Base-by-base conservation (phyloP, 1,284 basidiomycete genomes). In the Naganishia sp. region DNA sequence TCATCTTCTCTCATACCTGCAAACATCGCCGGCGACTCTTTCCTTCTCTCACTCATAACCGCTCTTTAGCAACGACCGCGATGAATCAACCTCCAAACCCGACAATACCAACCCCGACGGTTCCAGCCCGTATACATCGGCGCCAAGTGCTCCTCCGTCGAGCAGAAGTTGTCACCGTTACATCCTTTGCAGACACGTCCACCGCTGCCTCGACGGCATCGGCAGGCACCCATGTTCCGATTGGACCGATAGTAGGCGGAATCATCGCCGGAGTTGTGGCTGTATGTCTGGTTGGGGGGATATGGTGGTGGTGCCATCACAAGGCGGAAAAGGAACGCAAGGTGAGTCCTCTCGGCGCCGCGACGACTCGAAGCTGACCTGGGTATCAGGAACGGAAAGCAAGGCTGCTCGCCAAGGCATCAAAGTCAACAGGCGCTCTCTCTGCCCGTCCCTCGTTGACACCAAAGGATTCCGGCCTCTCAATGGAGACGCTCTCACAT, bases 231-330 rank as follows among this genome's bases (percentile, higher is more conserved):
- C 42, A 36, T 23, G 39, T 61, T 4, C 59, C 59, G 23, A 43
- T 61, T 42, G 73, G 69, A 1, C 68, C 73, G 6, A 71, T 74
- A 23, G 70, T 72, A 7, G 73, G 73, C n/a, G 73, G 72, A 18
- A 70, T 74, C 10, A 55, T 74, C 10, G 73, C 71, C 33, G 73
- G 73, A 9, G 65, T 74, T 39, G 71, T 59, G 2, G 72, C 66
- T 3, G 73, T 72, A 13, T 56, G 71, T 13, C 33, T 70, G 13
- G 59, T 69, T 25, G 65, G 65, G 46, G 69, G 52, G 4, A 45
- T 72, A 36, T 60, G 69, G 33, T 65, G 63, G 53, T 74, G 68
- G 66, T 69, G 69, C 44, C 63, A 63, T 44, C 67, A 66, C 36
- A 72, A 70, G 57, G 57, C 59, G 46, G 66, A 69, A 43, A 63